These are phyloP conservation scores for Emergomyces orientalis DNA, from an alignment of 2,329 filamentous ascomycete genomes.

Conservation along the genomic window DNA sequence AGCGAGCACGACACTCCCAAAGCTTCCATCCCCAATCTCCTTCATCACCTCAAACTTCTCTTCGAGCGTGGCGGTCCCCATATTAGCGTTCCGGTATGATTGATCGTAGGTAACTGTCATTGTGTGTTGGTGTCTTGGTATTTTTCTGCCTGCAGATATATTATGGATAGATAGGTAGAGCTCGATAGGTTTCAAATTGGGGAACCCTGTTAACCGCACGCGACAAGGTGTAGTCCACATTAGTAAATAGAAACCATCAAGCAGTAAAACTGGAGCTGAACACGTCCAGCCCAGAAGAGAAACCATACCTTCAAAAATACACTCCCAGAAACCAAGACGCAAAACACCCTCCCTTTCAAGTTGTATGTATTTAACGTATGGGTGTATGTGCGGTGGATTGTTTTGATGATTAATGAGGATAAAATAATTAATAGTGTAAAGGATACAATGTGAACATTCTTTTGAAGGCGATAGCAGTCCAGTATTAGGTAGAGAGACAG, in stretches of 20 bases:
- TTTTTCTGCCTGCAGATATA: conserved; percentile 34
- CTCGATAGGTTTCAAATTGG: background rate
- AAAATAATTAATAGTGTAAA: conserved; percentile 9
- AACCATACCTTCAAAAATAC: background rate
- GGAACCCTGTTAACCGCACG: background rate
- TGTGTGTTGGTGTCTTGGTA: conserved; percentile 29
- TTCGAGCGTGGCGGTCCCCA: conserved; percentile 53
- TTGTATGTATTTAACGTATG: background rate
- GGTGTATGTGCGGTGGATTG: background rate
- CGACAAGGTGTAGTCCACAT: background rate
- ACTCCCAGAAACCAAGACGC: background rate
- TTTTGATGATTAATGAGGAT: background rate
- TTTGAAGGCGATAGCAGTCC: background rate
- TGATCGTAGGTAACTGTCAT: conserved; percentile 74
- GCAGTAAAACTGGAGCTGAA: background rate
- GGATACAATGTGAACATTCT: background rate
- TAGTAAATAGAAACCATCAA: background rate
- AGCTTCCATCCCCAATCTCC: conserved; percentile 97
- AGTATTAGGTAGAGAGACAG: background rate
- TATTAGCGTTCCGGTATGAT: conserved; percentile 53
- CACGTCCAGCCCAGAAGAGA: background rate
- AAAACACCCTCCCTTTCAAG: conserved; percentile 1
- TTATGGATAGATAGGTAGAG: conserved; percentile 6
- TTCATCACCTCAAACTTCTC: conserved; percentile 96
- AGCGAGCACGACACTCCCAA: conserved; percentile 88